Conservation (phyloP, 768 basidiomycete species). For the Mrakia hoshinonis region DNA sequence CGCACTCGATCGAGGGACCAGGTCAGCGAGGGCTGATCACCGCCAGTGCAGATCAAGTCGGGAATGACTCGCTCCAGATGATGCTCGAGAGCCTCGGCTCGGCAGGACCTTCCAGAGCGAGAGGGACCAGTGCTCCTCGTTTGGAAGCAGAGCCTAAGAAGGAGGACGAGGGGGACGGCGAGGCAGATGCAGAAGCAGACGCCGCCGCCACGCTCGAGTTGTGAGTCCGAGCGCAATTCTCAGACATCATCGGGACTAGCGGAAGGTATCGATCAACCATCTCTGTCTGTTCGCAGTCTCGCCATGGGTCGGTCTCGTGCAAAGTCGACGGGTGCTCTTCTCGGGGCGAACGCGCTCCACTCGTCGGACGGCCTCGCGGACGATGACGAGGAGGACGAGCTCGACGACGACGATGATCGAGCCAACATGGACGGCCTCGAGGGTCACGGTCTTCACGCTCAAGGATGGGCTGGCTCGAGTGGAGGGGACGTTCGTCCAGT, state of each 20-base stretch:
- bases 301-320: conserved; percentile 27
- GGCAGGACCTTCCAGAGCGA: background rate
- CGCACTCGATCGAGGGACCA: background rate
- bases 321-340: conserved; percentile 21
- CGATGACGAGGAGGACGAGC: conserved; percentile 4
- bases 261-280: background rate
- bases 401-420: background rate
- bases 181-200: conserved; percentile 25
- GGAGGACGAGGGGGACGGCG: conserved; percentile 3
- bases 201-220: conserved; percentile 26
- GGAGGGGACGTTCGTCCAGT: background rate
- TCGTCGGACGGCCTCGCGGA: background rate
- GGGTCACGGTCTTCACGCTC: background rate
- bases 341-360: background rate
- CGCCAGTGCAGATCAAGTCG: background rate
- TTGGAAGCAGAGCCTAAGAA: too few relatives aligned
- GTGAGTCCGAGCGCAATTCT: background rate
- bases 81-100: background rate
- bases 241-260: background rate
- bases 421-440: conserved; percentile 1
- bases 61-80: background rate
- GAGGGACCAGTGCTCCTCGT: background rate
- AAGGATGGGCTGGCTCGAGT: background rate
- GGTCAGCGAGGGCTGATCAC: background rate
- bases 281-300: background rate